A percentile compares a stretch with the other conserved stretches of the same genome.
Evolutionary conservation across 2,329 filamentous ascomycete genomes (phyloP).

Genomic region (Alternaria longipes): DNA sequence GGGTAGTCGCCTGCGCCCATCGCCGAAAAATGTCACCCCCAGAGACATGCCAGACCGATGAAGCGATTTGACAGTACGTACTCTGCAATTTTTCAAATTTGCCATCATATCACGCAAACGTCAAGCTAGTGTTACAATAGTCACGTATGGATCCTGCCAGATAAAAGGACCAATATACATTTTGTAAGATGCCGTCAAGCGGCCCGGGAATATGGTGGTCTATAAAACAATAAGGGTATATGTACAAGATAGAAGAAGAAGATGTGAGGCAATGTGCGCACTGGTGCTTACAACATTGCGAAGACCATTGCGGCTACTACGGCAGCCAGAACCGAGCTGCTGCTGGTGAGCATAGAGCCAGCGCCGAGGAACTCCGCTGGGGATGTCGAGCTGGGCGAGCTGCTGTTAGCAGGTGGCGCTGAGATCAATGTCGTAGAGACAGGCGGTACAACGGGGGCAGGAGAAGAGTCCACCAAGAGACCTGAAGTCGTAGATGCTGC

Average conservation of each 20-base stretch:
- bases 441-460: conserved; percentile 19
- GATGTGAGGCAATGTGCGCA: conserved; percentile 17
- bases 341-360: conserved; percentile 20
- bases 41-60: neutral
- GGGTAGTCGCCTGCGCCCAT: conserved; percentile 12
- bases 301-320: conserved; percentile 28
- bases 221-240: conserved; percentile 18
- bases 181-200: conserved; percentile 5
- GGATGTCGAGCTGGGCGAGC: conserved; percentile 20
- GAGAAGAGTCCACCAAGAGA: conserved; percentile 2
- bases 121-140: neutral
- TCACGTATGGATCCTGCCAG: neutral
- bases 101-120: neutral
- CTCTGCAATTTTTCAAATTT: neutral
- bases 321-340: conserved; percentile 33
- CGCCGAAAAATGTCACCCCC: neutral
- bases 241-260: conserved; percentile 14
- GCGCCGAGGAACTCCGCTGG: conserved; percentile 37
- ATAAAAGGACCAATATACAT: conserved; percentile 4
- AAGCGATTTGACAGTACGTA: neutral
- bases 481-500: conserved; percentile 17
- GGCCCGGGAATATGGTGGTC: conserved; percentile 7
- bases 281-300: conserved; percentile 31
- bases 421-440: conserved; percentile 24
- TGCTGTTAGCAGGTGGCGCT: conserved; percentile 38